Conservation (phyloP, 148 eudicot genomes). For the Silene latifolia region DNA sequence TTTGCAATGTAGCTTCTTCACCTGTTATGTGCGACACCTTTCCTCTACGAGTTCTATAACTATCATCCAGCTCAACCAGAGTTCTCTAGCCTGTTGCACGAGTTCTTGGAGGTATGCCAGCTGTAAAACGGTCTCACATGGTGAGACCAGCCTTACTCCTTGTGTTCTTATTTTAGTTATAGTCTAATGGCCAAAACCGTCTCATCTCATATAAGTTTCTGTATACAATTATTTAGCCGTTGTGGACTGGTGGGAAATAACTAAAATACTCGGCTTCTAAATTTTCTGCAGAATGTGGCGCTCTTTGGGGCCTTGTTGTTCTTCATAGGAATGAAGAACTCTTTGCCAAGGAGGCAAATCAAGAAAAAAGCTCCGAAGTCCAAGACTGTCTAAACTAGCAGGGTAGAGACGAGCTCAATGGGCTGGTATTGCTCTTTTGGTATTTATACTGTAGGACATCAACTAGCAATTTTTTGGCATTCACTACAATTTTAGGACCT, state of each 20-base stretch:
- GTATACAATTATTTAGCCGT: too few species aligned
- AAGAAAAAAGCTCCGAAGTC: conserved; percentile 53
- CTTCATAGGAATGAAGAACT: conserved; percentile 65
- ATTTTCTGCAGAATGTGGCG: conserved; percentile 46
- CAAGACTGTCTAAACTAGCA: conserved; percentile 33
- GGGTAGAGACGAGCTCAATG: not conserved
- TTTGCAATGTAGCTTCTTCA: conserved; percentile 37
- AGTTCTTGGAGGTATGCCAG: conserved; percentile 51
- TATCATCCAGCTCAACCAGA: conserved; percentile 35
- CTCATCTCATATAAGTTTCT: not conserved
- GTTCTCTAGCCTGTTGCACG: conserved; percentile 34
- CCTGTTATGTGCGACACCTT: conserved; percentile 44
- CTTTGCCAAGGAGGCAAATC: conserved; percentile 42
- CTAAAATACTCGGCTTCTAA: not conserved
- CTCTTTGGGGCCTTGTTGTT: conserved; percentile 63
- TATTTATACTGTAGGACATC: conserved; percentile 11
- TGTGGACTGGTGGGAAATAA: too few species aligned
- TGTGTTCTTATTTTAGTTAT: not conserved
- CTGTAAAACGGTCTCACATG: not conserved
- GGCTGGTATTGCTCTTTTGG: conserved; percentile 14
- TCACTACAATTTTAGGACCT: conserved; percentile 13
- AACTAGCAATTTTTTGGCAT: conserved; percentile 18
- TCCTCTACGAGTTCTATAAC: conserved; percentile 58
- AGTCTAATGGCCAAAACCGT: not conserved
- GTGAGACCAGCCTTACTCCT: too few species aligned